Evolutionary conservation across 768 basidiomycete species (phyloP).

Genomic region (Chalciporus piperatus): DNA sequence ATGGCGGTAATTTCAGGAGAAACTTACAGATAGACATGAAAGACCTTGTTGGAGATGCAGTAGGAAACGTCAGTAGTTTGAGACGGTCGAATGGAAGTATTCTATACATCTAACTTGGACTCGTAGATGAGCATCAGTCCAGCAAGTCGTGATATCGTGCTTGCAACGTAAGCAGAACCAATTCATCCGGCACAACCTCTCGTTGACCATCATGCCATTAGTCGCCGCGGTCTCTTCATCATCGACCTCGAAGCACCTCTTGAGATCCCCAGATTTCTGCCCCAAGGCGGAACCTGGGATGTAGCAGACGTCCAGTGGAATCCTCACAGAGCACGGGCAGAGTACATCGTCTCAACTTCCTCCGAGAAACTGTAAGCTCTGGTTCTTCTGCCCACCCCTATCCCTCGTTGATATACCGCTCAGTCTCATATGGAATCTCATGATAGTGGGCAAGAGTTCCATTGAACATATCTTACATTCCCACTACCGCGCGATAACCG

Average conservation of each 20-base stretch:
- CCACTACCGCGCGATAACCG: conserved; percentile 94
- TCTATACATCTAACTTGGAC: conserved; percentile 6
- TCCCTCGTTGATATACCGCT: not conserved
- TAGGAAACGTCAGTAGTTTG: conserved; percentile 64
- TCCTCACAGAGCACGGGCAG: conserved; percentile 68
- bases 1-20: conserved; percentile 55
- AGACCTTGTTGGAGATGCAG: conserved; percentile 73
- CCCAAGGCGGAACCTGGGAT: conserved; percentile 96
- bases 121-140: conserved; percentile 89
- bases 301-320: conserved; percentile 95
- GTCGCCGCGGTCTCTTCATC: conserved; percentile 88
- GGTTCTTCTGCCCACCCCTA: not conserved
- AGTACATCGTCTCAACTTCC: conserved; percentile 86
- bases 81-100: not conserved
- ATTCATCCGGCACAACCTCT: not conserved
- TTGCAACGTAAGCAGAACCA: conserved; percentile 67
- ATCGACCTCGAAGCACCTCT: conserved; percentile 89
- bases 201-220: conserved; percentile 20
- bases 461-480: conserved; percentile 84
- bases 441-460: conserved; percentile 66
- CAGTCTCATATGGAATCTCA: conserved; percentile 94
- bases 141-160: conserved; percentile 80
- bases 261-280: conserved; percentile 87
- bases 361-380: conserved; percentile 76
- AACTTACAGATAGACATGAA: conserved; percentile 79